Conservation (phyloP, 108 stramenopile species). For the Schizochytrium sp. region DNA sequence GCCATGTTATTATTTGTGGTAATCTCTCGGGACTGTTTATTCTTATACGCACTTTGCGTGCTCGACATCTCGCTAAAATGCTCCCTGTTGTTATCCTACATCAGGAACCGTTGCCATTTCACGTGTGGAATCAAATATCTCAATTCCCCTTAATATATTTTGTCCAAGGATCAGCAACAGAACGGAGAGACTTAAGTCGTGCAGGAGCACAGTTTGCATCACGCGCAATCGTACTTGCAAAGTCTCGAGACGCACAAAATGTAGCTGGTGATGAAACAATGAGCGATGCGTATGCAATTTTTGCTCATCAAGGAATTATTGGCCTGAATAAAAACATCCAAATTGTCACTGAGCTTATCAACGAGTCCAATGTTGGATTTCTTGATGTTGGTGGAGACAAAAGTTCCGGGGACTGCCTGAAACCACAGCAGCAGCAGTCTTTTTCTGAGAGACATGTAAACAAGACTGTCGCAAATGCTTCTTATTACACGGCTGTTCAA, state of each 20-base stretch:
- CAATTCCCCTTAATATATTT: neutral
- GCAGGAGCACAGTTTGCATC: conserved; percentile 26
- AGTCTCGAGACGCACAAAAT: neutral
- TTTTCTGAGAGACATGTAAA: conserved; percentile 3
- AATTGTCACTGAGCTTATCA: conserved; percentile 58
- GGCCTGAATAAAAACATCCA: conserved; percentile 24
- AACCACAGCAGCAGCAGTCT: neutral
- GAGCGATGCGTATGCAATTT: conserved; percentile 38
- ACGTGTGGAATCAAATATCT: conserved; percentile 15
- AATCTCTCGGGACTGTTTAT: conserved; percentile 40
- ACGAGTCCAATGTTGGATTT: conserved; percentile 47
- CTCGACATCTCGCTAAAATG: neutral
- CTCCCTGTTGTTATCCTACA: conserved; percentile 33
- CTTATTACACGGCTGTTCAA: conserved; percentile 3
- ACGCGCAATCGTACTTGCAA: conserved; percentile 14
- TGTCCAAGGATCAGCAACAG: conserved; percentile 52
- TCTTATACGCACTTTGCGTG: conserved; percentile 36
- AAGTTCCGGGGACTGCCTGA: neutral
- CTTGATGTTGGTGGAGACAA: conserved; percentile 35
- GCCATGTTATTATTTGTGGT: conserved; percentile 32
- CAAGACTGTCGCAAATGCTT: neutral
- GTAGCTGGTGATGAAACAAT: neutral
- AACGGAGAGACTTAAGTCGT: neutral
- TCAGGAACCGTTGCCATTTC: neutral
- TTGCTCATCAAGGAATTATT: conserved; percentile 54